A percentile compares a stretch with the other conserved stretches of the same genome.
phyloP scores from a whole-genome alignment of 208 protist species.

The Entamoeba nuttalli region DNA sequence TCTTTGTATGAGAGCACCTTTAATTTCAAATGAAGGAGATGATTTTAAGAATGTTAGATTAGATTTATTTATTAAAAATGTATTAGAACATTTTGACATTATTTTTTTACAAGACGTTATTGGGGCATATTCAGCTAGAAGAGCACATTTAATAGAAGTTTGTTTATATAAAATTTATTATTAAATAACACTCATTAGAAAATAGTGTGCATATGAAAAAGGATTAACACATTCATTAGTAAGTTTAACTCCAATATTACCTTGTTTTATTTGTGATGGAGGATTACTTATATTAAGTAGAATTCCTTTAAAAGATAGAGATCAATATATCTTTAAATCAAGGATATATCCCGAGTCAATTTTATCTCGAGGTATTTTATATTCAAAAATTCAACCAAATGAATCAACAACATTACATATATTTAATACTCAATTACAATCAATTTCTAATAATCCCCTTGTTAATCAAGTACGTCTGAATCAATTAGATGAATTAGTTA shows the following conservation, averaged over 20 bases:
- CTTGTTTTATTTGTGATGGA: not conserved
- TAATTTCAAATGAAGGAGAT: not conserved
- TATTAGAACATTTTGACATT: not conserved
- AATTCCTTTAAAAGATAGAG: not conserved
- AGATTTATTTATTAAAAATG: not conserved
- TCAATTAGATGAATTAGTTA: not conserved
- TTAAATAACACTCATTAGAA: not conserved
- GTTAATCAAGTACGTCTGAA: not conserved
- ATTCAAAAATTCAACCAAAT: not conserved
- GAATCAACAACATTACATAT: not conserved
- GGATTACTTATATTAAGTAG: not conserved
- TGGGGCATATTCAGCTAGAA: not conserved
- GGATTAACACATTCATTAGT: not conserved
- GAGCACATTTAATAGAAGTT: not conserved
- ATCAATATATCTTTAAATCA: not conserved
- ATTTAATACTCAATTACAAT: not conserved
- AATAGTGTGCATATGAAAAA: not conserved
- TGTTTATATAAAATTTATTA: not conserved
- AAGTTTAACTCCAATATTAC: not conserved
- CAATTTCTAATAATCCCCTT: not conserved
- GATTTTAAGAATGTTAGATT: not conserved
- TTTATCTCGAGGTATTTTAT: not conserved
- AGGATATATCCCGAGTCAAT: not conserved
- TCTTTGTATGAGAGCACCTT: not conserved
- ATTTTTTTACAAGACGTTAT: not conserved